Evolutionary conservation across 441 rosid genomes (phyloP), one percentile per base, ranked within the genome.

Genomic region (Pelargonium exstipulatum): DNA sequence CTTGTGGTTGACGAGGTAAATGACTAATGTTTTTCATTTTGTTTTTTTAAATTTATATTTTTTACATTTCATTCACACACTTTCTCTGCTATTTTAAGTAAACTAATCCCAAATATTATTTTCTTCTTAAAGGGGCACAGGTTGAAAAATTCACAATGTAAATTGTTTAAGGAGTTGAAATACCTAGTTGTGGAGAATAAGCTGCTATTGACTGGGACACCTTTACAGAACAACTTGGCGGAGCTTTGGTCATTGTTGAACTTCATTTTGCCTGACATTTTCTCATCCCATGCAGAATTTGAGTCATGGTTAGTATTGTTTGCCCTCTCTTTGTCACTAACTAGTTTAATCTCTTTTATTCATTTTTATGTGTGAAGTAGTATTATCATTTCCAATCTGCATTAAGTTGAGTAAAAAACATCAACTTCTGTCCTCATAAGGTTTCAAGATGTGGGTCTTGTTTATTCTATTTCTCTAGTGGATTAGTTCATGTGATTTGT

Each of bases 161-260:
- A 86, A 80, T 74, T 95, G 82, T 37, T 92, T 71, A 85, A 80
- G 81, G 90, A 92, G 77, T 72, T 95, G 77, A 84, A 81, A 70
- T 35, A 69, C 64, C 13, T 95, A 69, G 77, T 18, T 14, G 72
- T 80, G 74, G 98, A 83, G 29, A 95, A 95, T 82, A 95, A 90
- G 76, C 97, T 95, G 77, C 83, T 95, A 65, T 78, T 95, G 57
- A 95, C 97, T 53, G 99, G 99, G 70, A 95, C 99, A 1, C 99
- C 99, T 71, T 80, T 95, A 76, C 99, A 95, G 71, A 95, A 95
- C 81, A 95, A 95, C 77, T 74, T 92, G 76, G 85, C 96, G 1
- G 99, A 95, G 87, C 95, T 95, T 65, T 95, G 99, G 98, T 88
- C 99, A 17, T 73, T 95, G 83, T 69, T 95, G 78, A 85, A 95